Evolutionary conservation across 352 stramenopile species (phyloP), one percentile per base, ranked within the genome.

Genomic region (Albugo laibachii): DNA sequence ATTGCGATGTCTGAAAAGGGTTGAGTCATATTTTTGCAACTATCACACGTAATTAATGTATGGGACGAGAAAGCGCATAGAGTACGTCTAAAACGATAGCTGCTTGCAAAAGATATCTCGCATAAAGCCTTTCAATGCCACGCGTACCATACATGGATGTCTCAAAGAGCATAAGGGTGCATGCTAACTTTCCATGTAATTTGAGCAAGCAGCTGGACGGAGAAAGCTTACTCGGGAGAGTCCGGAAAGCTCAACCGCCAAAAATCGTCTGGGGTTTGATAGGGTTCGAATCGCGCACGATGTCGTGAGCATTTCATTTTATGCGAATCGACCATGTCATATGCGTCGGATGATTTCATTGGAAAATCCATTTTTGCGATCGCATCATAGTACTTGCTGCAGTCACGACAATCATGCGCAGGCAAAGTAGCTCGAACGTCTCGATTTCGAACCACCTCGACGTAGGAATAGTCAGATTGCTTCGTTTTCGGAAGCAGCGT

Each of bases 161-260:
- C n/a, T n/a, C n/a, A n/a, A n/a, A n/a, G n/a, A n/a, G n/a, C n/a
- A n/a, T n/a, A n/a, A n/a, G n/a, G n/a, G n/a, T n/a, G n/a, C n/a
- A n/a, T n/a, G n/a, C n/a, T n/a, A n/a, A n/a, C n/a, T n/a, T n/a
- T n/a, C n/a, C n/a, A n/a, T n/a, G n/a, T n/a, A n/a, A n/a, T n/a
- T 31, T 31, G 24, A 31, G 24, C 24, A 31, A 31, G 24, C 8
- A 31, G 24, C 24, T 10, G 24, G 24, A 31, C 24, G 3, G 24
- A 31, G 24, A 8, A n/a, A 31, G 24, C 24, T 31, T 31, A 31
- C n/a, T 16, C 24, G 24, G 24, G 8, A 31, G 72, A 86, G 48
- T 89, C 76, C 1, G 76, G 73, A 54, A 89, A 89, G 47, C 66
- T 89, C 14, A 89, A 54, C 18, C 73, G 62, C 76, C 76, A 89